phyloP scores from a whole-genome alignment of 2,329 filamentous ascomycete genomes.

The Arthrobotrys megalospora region DNA sequence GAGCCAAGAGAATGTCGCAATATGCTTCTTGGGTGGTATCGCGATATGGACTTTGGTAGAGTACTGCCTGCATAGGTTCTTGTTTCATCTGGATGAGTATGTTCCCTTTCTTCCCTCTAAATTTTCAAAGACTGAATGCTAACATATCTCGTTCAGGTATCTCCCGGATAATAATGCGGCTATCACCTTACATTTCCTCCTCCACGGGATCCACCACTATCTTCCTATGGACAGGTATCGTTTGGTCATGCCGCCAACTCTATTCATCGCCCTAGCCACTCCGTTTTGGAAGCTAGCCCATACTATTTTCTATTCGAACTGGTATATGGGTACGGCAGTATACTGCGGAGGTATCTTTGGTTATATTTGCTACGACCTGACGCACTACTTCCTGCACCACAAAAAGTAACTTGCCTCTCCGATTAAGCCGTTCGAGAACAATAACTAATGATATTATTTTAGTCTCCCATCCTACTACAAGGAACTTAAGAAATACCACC shows the following conservation, averaged over 20 bases:
- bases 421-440: background rate
- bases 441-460: conserved; percentile 10
- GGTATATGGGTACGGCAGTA: conserved; percentile 82
- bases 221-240: conserved; percentile 97
- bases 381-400: conserved; percentile 98
- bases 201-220: conserved; percentile 98
- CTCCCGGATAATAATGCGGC: conserved; percentile 92
- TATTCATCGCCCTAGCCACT: conserved; percentile 85
- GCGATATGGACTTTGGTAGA: conserved; percentile 91
- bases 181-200: conserved; percentile 88
- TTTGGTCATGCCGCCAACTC: conserved; percentile 93
- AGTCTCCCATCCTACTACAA: conserved; percentile 90
- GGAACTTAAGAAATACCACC: conserved; percentile 95
- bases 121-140: background rate
- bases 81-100: conserved; percentile 95
- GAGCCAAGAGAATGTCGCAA: conserved; percentile 66
- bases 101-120: conserved; percentile 66
- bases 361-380: conserved; percentile 96
- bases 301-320: conserved; percentile 83
- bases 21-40: conserved; percentile 79
- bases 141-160: conserved; percentile 73
- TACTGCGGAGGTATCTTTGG: conserved; percentile 94
- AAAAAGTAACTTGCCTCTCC: conserved; percentile 75
- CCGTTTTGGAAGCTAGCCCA: conserved; percentile 97
- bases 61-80: conserved; percentile 87